Base-by-base conservation (phyloP, 768 basidiomycete genomes). In the Tricholoma hemisulphureum region DNA sequence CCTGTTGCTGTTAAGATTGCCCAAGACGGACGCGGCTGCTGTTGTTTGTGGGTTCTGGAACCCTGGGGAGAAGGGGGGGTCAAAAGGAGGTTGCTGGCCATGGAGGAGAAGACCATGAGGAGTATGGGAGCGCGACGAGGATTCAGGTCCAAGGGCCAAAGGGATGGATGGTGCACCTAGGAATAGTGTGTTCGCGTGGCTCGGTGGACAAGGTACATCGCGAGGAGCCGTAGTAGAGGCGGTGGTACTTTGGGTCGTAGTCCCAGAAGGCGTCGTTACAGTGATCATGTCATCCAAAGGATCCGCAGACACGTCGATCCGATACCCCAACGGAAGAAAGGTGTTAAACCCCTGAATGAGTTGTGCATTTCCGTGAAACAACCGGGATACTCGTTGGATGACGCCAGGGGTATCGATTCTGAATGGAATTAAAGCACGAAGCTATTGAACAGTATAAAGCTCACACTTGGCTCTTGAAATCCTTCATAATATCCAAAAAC, bases 301-400 rank as follows among this genome's bases (percentile, higher is more conserved):
- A 75, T 91, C 89, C 23, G 76, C 77, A 57, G 88, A 88, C 67
- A 88, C 79, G 68, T 97, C 94, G 69, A 98, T 97, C 58, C 92
- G 88, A 74, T 97, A 98, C 28, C 95, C 95, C 48, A 89, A 82
- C 4, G 95, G 95, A 11, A 98, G 82, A 74, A 98, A 98, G 2
- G 95, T 97, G 75, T 98, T 98, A 85, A 98, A 98, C 20, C 95
- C 95, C 72, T 95, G 91, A 52, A 98, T 97, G 65, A 98, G 88
- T 54, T 79, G 69, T 5, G 89, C 92, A 71, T 95, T 92, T 6
- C 93, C 93, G 63, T 92, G 86, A 73, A 98, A 98, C 41, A 98
- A 85, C 64, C 82, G 84, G 6, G 95, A 96, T 55, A 98, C 95
- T 56, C 95, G 90, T 64, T 93, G 86, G 69, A 98, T 98, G 68